Percentiles rank a stretch among this genome's conserved stretches.
Conservation (phyloP, 768 basidiomycete species). For the Imleria badia region DNA sequence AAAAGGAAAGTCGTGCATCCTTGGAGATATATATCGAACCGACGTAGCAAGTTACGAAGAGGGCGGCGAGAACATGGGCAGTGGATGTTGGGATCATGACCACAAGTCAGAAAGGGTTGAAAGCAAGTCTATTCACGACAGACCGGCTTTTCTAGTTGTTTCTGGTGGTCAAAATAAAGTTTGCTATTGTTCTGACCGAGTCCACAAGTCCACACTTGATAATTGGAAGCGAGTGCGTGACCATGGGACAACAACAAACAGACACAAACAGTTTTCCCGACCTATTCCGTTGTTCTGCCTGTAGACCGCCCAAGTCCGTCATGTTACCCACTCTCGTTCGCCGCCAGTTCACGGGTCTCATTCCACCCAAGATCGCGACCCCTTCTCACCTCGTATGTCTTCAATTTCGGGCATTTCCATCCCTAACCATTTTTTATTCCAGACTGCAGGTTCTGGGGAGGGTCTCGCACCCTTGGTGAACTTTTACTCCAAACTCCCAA, state of each 20-base stretch:
- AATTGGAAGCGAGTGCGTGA: conserved; percentile 4
- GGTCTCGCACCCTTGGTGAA: conserved; percentile 84
- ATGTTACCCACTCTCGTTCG: conserved; percentile 87
- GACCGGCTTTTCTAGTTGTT: conserved; percentile 14
- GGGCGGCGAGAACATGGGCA: conserved; percentile 55
- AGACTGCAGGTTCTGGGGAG: conserved; percentile 82
- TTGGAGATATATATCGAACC: conserved; percentile 80
- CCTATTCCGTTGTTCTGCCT: conserved; percentile 16
- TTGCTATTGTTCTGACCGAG: conserved; percentile 13
- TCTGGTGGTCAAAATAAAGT: conserved; percentile 6
- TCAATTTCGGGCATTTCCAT: background rate
- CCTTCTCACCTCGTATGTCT: conserved; percentile 74
- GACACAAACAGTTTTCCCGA: conserved; percentile 18
- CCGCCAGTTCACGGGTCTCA: conserved; percentile 78
- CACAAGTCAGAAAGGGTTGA: background rate
- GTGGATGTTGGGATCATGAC: conserved; percentile 29
- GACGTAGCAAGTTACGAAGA: conserved; percentile 71
- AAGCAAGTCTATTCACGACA: conserved; percentile 4
- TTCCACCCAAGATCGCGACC: conserved; percentile 95
- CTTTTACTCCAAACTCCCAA: conserved; percentile 96
- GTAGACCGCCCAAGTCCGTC: conserved; percentile 21
- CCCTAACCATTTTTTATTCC: conserved; percentile 13
- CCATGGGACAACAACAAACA: conserved; percentile 21
- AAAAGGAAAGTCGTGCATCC: conserved; percentile 56
- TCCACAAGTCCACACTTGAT: background rate